Conservation (phyloP, 2,329 filamentous ascomycete genomes). For the Teratosphaeriaceae sp. region DNA sequence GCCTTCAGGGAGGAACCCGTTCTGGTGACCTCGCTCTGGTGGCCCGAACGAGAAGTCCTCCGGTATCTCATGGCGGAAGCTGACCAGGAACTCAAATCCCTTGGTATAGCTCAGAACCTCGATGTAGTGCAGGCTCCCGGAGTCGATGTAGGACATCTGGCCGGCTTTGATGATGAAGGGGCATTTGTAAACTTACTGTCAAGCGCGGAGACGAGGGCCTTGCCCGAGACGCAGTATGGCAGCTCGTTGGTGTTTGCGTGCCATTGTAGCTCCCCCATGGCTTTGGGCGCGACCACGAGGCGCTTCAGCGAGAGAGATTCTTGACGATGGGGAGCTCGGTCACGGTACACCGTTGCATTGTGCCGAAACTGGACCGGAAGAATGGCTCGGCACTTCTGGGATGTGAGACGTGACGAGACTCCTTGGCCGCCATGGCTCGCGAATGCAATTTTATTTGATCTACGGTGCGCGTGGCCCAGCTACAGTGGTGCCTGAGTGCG, state of each 20-base stretch:
- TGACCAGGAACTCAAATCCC: neutral
- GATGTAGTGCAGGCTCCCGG: constrained; percentile 8
- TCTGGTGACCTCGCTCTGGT: neutral
- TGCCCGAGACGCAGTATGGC: constrained; percentile 6
- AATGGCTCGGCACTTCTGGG: neutral
- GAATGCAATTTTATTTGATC: too few species aligned
- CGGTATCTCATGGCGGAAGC: neutral
- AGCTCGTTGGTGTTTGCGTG: constrained; percentile 8
- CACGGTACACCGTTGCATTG: neutral
- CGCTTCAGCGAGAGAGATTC: neutral
- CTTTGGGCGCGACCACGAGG: neutral
- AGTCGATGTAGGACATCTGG: constrained; percentile 7
- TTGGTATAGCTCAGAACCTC: neutral
- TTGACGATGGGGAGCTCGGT: neutral
- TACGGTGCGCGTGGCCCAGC: too few species aligned
- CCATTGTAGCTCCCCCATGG: constrained; percentile 4
- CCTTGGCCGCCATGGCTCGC: neutral
- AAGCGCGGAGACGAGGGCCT: constrained; percentile 6
- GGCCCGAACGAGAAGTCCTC: neutral
- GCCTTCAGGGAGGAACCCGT: neutral
- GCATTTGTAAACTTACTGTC: constrained; percentile 2
- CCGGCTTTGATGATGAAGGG: constrained; percentile 6
- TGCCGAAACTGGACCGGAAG: neutral
- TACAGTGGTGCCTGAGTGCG: too few species aligned
- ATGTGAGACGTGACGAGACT: neutral